Evolutionary conservation across 1,284 basidiomycete species (phyloP).

Genomic region (Pholiota adiposa): DNA sequence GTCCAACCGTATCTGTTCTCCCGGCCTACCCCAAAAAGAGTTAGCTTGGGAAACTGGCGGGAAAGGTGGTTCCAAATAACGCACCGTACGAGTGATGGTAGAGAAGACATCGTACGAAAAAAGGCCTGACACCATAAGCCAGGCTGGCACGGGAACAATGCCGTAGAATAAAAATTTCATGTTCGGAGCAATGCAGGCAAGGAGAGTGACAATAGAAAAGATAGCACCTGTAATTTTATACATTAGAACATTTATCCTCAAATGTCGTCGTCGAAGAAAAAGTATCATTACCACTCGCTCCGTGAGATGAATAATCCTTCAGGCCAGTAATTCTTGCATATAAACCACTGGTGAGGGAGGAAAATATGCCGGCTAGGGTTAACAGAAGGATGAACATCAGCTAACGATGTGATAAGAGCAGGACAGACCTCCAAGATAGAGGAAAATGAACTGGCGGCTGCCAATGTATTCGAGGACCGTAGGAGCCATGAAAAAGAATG

Average conservation of each 20-base stretch:
- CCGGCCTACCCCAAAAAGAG: constrained; percentile 37
- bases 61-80: constrained; percentile 8
- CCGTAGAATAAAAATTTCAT: constrained; percentile 81
- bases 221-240: constrained; percentile 60
- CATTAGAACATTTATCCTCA: neutral
- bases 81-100: constrained; percentile 43
- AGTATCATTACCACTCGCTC: constrained; percentile 70
- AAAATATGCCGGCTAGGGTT: constrained; percentile 61
- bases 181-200: constrained; percentile 72
- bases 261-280: neutral
- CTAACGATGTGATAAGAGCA: neutral
- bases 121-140: constrained; percentile 76
- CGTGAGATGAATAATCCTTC: constrained; percentile 57
- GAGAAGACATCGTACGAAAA: constrained; percentile 75
- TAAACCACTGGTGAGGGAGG: constrained; percentile 61
- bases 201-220: constrained; percentile 72
- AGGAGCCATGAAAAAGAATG: constrained; percentile 81
- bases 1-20: constrained; percentile 73
- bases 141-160: constrained; percentile 84
- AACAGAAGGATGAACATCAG: constrained; percentile 1
- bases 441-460: constrained; percentile 67
- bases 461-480: constrained; percentile 74
- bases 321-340: constrained; percentile 55
- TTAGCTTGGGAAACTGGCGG: neutral
- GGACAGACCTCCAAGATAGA: constrained; percentile 78